Conservation (phyloP, 345 rosid species). For the Eucalyptus caleyi region DNA sequence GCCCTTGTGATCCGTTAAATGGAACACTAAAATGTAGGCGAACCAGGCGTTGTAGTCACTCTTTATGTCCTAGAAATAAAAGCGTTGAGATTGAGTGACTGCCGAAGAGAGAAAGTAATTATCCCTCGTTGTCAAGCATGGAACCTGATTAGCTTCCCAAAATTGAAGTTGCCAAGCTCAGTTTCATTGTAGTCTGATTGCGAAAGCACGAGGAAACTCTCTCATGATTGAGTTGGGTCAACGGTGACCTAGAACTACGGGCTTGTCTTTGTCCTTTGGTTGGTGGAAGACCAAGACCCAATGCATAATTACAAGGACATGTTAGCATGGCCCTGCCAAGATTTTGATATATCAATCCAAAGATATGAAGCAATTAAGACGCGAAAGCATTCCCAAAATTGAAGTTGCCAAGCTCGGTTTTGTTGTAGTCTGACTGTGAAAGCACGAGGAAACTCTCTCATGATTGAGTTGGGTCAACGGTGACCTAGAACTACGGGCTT, state of each 20-base stretch:
- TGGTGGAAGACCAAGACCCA: not conserved
- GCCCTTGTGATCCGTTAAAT: no score
- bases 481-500: no score
- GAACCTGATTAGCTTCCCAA: constrained; percentile 35
- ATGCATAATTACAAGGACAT: not conserved
- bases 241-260: not conserved
- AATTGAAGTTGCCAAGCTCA: constrained; percentile 17
- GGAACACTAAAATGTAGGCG: no score
- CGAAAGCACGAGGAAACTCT: not conserved
- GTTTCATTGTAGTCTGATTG: not conserved
- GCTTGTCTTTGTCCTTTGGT: not conserved
- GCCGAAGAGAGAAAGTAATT: constrained; percentile 8
- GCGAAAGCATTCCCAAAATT: no score
- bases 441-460: no score
- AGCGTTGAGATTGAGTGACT: constrained; percentile 47
- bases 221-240: not conserved
- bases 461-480: no score
- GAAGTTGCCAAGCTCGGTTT: no score
- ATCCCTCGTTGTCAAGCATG: constrained; percentile 42
- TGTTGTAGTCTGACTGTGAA: no score
- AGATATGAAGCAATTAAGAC: not conserved
- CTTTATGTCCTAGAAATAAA: constrained; percentile 26
- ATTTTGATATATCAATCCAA: not conserved
- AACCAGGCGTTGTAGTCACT: no score
- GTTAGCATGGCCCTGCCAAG: not conserved